Conservation (phyloP, 73 alveolate genomes). For the Paramecium pentaurelia region DNA sequence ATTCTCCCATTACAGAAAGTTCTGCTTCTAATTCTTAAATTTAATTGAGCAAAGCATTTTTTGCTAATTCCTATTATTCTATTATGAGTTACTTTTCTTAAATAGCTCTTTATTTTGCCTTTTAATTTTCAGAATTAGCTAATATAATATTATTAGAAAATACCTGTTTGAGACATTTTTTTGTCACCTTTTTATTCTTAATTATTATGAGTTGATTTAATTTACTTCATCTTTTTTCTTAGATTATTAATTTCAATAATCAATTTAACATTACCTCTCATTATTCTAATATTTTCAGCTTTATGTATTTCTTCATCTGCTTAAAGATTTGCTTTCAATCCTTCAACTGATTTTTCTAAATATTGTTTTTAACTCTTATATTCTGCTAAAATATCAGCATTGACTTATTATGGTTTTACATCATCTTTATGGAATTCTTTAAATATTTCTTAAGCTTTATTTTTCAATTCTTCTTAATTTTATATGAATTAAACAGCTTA, state of each 20-base stretch:
- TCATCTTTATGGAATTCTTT: slow-evolving; percentile 82
- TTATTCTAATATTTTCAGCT: slow-evolving; percentile 79
- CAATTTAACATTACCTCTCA: slow-evolving; percentile 85
- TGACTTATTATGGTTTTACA: slow-evolving; percentile 74
- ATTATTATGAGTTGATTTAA: slow-evolving; percentile 37
- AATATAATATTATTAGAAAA: neutral
- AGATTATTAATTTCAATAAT: slow-evolving; percentile 80
- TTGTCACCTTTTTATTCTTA: neutral
- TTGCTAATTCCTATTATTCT: neutral
- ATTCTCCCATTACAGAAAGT: neutral
- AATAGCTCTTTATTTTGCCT: neutral
- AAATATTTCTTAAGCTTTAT: slow-evolving; percentile 75
- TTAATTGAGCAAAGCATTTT: neutral
- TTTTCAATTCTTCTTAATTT: slow-evolving; percentile 65
- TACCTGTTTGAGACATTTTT: neutral
- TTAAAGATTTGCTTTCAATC: slow-evolving; percentile 75
- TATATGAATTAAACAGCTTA: slow-evolving; percentile 56
- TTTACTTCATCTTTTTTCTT: slow-evolving; percentile 77
- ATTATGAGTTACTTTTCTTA: neutral
- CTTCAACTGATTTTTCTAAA: slow-evolving; percentile 80
- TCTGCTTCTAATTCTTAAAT: slow-evolving; percentile 24
- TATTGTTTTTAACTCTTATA: slow-evolving; percentile 77
- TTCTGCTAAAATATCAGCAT: slow-evolving; percentile 78
- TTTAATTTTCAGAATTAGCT: neutral
- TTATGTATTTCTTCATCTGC: slow-evolving; percentile 83